Conservation (phyloP, 2,329 filamentous ascomycete species). For the Colletotrichum abscissum region DNA sequence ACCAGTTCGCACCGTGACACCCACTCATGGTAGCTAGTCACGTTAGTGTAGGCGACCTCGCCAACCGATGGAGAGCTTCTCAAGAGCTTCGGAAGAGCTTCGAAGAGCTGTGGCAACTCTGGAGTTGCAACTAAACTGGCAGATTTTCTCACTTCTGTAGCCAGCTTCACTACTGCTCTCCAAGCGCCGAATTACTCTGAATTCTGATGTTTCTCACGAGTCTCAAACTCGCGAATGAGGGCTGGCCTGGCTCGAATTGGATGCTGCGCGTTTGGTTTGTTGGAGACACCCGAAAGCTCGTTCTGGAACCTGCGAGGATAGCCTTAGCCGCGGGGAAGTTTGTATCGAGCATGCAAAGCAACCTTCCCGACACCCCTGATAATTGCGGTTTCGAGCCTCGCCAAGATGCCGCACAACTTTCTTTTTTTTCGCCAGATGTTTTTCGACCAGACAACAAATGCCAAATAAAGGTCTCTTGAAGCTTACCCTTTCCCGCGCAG, state of each 20-base stretch:
- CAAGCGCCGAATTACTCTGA: neutral
- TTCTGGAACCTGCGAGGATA: neutral
- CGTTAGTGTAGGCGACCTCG: slow-evolving; percentile 1
- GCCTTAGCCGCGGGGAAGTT: neutral
- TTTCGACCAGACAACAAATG: neutral
- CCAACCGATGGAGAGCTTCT: slow-evolving; percentile 6
- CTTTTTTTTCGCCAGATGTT: neutral
- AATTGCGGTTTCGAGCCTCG: neutral
- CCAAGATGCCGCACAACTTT: neutral
- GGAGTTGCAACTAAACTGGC: neutral
- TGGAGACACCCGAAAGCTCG: neutral
- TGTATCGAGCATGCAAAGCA: neutral
- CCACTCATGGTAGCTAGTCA: neutral
- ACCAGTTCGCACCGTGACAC: slow-evolving; percentile 1
- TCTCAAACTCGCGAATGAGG: neutral
- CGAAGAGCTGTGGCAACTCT: slow-evolving; percentile 16
- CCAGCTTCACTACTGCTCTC: slow-evolving; percentile 2
- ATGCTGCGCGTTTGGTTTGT: neutral
- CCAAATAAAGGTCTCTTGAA: neutral
- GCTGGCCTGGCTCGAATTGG: neutral
- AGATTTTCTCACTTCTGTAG: neutral
- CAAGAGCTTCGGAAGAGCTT: slow-evolving; percentile 10
- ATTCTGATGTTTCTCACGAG: neutral
- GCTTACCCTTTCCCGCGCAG: neutral
- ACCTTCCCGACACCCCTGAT: neutral